Conservation (phyloP, 2,329 filamentous ascomycete genomes). For the Zasmidium angulare region DNA sequence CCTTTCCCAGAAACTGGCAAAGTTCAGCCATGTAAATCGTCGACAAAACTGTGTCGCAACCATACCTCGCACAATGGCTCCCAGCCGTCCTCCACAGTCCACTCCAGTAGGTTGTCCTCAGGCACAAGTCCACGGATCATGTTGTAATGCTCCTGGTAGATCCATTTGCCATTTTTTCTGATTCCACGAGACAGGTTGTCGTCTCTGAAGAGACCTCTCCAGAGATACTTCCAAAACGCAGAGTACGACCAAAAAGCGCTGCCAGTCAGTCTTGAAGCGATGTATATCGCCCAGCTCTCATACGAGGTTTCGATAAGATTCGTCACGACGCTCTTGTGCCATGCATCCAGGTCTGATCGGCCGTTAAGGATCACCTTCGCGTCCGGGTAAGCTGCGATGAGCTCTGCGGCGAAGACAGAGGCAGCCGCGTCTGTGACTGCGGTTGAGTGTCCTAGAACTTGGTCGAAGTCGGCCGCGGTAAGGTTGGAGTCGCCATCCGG, state of each 20-base stretch:
- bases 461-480: conserved; percentile 7
- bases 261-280: neutral
- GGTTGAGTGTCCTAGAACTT: conserved; percentile 1
- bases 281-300: neutral
- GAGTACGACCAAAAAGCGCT: neutral
- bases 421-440: conserved; percentile 24
- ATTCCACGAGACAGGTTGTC: neutral
- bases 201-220: neutral
- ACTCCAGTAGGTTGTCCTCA: conserved; percentile 4
- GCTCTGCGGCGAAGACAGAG: conserved; percentile 17
- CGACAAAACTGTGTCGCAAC: neutral
- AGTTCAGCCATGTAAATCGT: neutral
- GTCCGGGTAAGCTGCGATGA: conserved; percentile 30
- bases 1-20: conserved; percentile 10
- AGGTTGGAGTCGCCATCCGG: conserved; percentile 1
- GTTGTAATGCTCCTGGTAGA: conserved; percentile 5
- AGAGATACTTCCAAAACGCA: neutral
- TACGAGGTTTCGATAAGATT: neutral
- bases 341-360: conserved; percentile 24
- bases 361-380: conserved; percentile 23
- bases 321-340: conserved; percentile 18
- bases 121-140: conserved; percentile 6
- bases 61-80: conserved; percentile 11
- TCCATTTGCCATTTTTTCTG: conserved; percentile 3
- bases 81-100: conserved; percentile 13